Evolutionary conservation across 1,139 yeast genomes (phyloP), one percentile per base, ranked within the genome.

Genomic region (Candida sanyaensis): DNA sequence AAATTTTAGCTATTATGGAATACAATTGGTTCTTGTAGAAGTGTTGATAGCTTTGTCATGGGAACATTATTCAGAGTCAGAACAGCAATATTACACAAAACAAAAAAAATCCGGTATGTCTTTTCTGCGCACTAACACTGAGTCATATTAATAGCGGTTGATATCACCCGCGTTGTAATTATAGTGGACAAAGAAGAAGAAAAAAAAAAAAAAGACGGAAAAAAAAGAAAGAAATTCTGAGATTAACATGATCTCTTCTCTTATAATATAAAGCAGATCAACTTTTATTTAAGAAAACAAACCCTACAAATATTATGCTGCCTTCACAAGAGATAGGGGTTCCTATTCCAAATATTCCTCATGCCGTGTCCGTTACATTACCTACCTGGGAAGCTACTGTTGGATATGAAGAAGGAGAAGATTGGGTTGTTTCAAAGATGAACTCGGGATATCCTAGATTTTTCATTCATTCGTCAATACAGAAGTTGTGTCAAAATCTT

Each of bases 341-440:
- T 31, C 84, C 96, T 4, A 91, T 93, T 51, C 98, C 98, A 9
- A 86, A 90, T 62, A 86, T 96, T 0, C 84, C 86, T 5, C 98
- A 92, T 65, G 97, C 97, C 0, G 96, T 92, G 1, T 88, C 96
- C 8, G 97, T 92, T 43, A 87, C 96, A 0, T 75, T 92, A 42
- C 98, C 98, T 5, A 88, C 96, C 0, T 92, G 97, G 97, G 88
- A 83, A 45, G 91, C 96, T 33, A 88, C 88, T 10, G 88, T 92
- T 3, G 97, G 90, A 5, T 92, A 92, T 61, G 97, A 92, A 65
- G 95, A 88, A 66, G 96, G 96, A 9, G 83, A 87, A 60, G 84
- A 79, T 17, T 86, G 93, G 89, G 92, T 92, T 5, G 83, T 85
- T n/a, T 69, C 75, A 43, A 82, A 83, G 62, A 87, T 92, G 95